Evolutionary conservation across 164 flowering plant genomes (phyloP).

Genomic region (Annona squamosa): DNA sequence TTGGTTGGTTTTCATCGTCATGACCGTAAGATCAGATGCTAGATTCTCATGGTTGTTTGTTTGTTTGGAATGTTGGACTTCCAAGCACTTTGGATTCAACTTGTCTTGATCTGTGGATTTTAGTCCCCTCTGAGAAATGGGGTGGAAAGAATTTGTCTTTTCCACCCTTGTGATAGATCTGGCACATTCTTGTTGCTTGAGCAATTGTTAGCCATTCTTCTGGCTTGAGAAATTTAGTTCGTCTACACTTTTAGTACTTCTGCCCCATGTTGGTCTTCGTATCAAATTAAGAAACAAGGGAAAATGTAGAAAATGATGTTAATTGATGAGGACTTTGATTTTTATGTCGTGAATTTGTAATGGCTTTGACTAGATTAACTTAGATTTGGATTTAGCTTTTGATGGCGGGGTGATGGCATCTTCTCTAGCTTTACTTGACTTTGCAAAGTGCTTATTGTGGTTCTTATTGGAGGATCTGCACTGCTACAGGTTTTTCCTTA

Average conservation of each 20-base stretch:
- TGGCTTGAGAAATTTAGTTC: no score
- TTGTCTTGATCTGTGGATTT: not conserved
- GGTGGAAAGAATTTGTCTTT: no score
- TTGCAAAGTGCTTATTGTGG: slow-evolving; percentile 79
- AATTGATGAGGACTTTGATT: not conserved
- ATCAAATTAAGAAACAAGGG: not conserved
- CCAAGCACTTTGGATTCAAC: not conserved
- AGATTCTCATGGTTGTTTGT: not conserved
- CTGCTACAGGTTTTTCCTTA: slow-evolving; percentile 62
- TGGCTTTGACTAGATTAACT: slow-evolving; percentile 36
- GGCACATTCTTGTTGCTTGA: no score
- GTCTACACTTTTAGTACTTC: not conserved
- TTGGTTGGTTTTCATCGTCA: not conserved
- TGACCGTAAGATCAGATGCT: not conserved
- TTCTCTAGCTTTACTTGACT: slow-evolving; percentile 68
- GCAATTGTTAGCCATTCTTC: no score
- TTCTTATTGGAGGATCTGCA: slow-evolving; percentile 61
- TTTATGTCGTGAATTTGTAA: not conserved
- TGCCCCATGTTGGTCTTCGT: not conserved
- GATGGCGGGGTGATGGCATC: slow-evolving; percentile 36
- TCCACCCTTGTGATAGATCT: no score
- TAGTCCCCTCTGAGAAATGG: not conserved
- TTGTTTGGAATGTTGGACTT: not conserved
- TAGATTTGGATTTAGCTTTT: slow-evolving; percentile 11
- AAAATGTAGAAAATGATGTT: not conserved